phyloP scores from a whole-genome alignment of 2,329 filamentous ascomycete species.

The Purpureocillium lavendulum region DNA sequence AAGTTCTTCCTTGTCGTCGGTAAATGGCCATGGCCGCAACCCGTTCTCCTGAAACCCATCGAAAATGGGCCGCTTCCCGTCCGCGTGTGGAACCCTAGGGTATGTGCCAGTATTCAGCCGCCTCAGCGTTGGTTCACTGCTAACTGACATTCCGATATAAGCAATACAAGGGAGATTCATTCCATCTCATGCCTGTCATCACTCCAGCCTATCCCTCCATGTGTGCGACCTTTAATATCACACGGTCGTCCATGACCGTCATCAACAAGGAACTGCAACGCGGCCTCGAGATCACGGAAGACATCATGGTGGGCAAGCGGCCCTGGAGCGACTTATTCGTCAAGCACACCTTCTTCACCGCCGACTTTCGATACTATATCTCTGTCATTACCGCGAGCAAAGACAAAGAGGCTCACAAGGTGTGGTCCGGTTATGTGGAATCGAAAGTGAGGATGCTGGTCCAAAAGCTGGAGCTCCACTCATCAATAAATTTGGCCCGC shows the following conservation, averaged over 20 bases:
- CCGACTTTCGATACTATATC: constrained; percentile 92
- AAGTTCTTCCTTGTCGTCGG: constrained; percentile 94
- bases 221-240: constrained; percentile 95
- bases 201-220: constrained; percentile 96
- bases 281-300: constrained; percentile 67
- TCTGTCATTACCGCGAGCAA: constrained; percentile 77
- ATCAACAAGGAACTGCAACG: constrained; percentile 77
- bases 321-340: constrained; percentile 84
- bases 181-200: constrained; percentile 95
- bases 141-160: constrained; percentile 19
- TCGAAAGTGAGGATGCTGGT: constrained; percentile 87
- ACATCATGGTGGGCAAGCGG: constrained; percentile 68
- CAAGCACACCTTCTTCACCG: constrained; percentile 88
- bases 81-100: constrained; percentile 90
- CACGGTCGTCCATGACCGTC: constrained; percentile 73
- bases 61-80: constrained; percentile 75
- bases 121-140: constrained; percentile 4
- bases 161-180: constrained; percentile 72
- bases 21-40: constrained; percentile 88
- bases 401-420: constrained; percentile 73
- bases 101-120: constrained; percentile 25
- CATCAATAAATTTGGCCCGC: constrained; percentile 73
- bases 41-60: constrained; percentile 82
- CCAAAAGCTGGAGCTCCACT: constrained; percentile 70
- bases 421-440: constrained; percentile 88